Conservation (phyloP, 768 basidiomycete genomes). For the Boletus rex-veris region DNA sequence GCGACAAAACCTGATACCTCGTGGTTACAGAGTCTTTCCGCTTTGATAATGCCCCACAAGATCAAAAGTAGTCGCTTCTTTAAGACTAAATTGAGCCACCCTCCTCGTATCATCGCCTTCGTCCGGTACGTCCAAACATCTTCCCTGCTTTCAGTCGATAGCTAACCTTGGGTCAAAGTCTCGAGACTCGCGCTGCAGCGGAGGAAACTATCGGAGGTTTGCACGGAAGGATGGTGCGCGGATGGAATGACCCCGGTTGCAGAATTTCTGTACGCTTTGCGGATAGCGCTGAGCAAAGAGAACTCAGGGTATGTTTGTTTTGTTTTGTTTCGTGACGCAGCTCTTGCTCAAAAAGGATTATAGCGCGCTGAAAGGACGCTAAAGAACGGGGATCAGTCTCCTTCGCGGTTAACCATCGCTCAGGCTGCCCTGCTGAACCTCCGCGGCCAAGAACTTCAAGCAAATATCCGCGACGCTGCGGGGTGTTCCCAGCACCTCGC, state of each 20-base stretch:
- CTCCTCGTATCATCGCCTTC: slow-evolving; percentile 78
- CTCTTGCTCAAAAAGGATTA: slow-evolving; percentile 3
- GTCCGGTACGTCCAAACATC: slow-evolving; percentile 51
- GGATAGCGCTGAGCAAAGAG: slow-evolving; percentile 73
- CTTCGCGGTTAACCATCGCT: slow-evolving; percentile 68
- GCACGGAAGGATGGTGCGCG: slow-evolving; percentile 77
- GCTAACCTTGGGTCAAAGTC: slow-evolving; percentile 35
- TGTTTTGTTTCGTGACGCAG: neutral
- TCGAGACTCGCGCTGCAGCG: slow-evolving; percentile 68
- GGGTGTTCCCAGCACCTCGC: slow-evolving; percentile 5
- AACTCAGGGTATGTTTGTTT: slow-evolving; percentile 55
- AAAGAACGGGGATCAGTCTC: slow-evolving; percentile 61
- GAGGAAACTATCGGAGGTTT: slow-evolving; percentile 75
- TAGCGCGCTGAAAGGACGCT: slow-evolving; percentile 60
- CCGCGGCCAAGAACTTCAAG: slow-evolving; percentile 56
- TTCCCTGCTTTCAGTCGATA: neutral
- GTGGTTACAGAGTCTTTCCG: slow-evolving; percentile 49
- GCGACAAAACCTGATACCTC: neutral
- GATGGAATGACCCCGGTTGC: slow-evolving; percentile 73
- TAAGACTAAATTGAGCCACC: slow-evolving; percentile 71
- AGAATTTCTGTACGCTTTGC: slow-evolving; percentile 79
- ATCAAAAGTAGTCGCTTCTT: slow-evolving; percentile 80
- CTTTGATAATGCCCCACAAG: slow-evolving; percentile 63
- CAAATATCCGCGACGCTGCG: slow-evolving; percentile 2
- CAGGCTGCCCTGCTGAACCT: slow-evolving; percentile 76